Percentiles rank a stretch among this genome's conserved stretches.
Evolutionary conservation across 2,329 filamentous ascomycete species (phyloP).

Genomic region (Xylariaceae sp.): DNA sequence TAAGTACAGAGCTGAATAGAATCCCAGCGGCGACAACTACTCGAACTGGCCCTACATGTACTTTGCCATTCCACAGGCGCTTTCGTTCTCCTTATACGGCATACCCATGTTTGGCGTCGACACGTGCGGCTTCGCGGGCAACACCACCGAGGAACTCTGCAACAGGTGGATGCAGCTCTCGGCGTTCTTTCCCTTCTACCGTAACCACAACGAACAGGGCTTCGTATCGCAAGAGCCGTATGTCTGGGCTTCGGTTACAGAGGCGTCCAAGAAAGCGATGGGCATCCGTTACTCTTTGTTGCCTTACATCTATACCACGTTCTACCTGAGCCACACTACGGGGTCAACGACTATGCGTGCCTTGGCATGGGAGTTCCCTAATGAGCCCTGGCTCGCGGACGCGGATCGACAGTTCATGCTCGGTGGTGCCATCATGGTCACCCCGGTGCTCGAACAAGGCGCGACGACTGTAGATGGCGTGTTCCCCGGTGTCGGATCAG

Average conservation of each 20-base stretch:
- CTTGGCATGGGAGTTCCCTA: constrained; percentile 69
- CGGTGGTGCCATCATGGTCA: constrained; percentile 61
- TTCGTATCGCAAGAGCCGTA: constrained; percentile 67
- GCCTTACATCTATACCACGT: constrained; percentile 72
- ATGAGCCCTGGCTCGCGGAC: constrained; percentile 62
- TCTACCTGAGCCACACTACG: constrained; percentile 60
- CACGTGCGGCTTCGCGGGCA: constrained; percentile 66
- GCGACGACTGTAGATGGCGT: constrained; percentile 60
- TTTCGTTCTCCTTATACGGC: constrained; percentile 69
- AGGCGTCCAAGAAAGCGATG: constrained; percentile 64
- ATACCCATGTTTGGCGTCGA: constrained; percentile 74
- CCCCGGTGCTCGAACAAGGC: constrained; percentile 62
- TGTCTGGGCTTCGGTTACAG: constrained; percentile 60
- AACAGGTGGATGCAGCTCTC: constrained; percentile 69
- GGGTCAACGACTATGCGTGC: constrained; percentile 70
- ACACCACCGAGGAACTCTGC: constrained; percentile 66
- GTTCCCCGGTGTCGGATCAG: constrained; percentile 61
- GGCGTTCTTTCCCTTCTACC: constrained; percentile 74
- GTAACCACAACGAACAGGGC: constrained; percentile 66
- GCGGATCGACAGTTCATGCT: constrained; percentile 70
- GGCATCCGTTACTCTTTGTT: constrained; percentile 65
- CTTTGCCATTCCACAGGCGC: constrained; percentile 71
- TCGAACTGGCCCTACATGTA: constrained; percentile 70
- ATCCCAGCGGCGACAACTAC: constrained; percentile 60
- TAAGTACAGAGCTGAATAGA: background rate